Evolutionary conservation across 2,329 filamentous ascomycete genomes (phyloP), one percentile per base, ranked within the genome.

Genomic region (Graphilbum fragrans): DNA sequence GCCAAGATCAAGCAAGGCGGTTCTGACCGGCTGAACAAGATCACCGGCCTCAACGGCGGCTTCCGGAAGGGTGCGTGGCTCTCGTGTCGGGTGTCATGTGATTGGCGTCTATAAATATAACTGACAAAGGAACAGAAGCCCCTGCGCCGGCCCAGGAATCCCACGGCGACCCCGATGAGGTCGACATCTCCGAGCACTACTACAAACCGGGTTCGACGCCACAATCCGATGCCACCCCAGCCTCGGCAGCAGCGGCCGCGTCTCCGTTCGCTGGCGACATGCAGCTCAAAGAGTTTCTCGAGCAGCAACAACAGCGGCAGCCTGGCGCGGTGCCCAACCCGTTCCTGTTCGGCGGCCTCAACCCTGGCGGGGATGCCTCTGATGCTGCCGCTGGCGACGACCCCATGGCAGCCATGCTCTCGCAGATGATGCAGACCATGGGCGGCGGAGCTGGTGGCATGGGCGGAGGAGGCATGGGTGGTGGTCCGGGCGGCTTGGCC

Each of bases 161-260:
- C 22, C 62, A 71, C 52, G 75, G 69, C 43, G 80, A 85, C 52
- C 83, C 83, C 6, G 82, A 79, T 5, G 84, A 87, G 58, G 72
- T 86, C 48, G 83, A 88, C 57, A 86, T 90, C 50, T 84, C 81
- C n/a, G 62, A 80, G 48, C 81, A 84, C 61, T 80, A 71, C 59
- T 83, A 82, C 59, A 60, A 70, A 27, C 79, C 63, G 20, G 60
- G 62, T 10, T 63, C 65, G 33, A 51, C 62, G 19, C 60, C 63
- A 40, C 53, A 65, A 39, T 51, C 58, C 25, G 47, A 53, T 32
- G 46, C 55, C 40, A 56, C 61, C 45, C 51, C 58, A 19, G 33
- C 40, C 14, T 25, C 29, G 8, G 32, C 25, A 23, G 25, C 27
- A 16, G 35, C 20, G 11, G 35, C 4, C n/a, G 29, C n/a, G 22